Percentiles rank a stretch among this genome's conserved stretches.
Evolutionary conservation across 1,284 basidiomycete genomes (phyloP).

Genomic region (Sanghuangporus weigelae): DNA sequence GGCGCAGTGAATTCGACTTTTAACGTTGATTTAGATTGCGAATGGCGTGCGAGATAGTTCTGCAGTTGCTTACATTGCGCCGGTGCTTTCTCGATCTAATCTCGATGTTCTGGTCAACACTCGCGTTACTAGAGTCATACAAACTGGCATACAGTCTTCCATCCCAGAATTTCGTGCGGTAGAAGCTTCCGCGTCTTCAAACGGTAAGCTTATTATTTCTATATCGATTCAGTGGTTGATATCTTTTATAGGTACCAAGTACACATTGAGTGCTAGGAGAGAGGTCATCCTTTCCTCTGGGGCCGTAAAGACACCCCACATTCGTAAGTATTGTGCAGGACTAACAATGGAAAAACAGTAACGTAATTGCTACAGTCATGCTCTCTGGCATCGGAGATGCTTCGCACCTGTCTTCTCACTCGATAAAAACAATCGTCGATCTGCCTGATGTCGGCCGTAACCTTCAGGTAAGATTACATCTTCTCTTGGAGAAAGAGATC

Average conservation of each 20-base stretch:
- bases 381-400: conserved; percentile 13
- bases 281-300: conserved; percentile 27
- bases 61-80: conserved; percentile 16
- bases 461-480: conserved; percentile 22
- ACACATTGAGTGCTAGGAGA: conserved; percentile 12
- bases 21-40: not conserved
- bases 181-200: not conserved
- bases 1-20: not conserved
- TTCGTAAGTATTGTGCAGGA: conserved; percentile 22
- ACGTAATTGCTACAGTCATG: conserved; percentile 32
- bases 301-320: conserved; percentile 28
- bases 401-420: not conserved
- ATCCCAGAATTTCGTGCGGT: not conserved
- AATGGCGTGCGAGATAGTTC: conserved; percentile 7
- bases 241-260: conserved; percentile 1
- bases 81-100: conserved; percentile 15
- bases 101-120: conserved; percentile 18
- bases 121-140: conserved; percentile 16
- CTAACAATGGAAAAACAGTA: conserved; percentile 24
- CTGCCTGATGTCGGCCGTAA: conserved; percentile 11
- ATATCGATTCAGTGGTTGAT: not conserved
- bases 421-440: conserved; percentile 7
- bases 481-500: conserved; percentile 12
- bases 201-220: not conserved
- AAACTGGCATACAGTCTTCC: not conserved